Evolutionary conservation across 2,329 filamentous ascomycete genomes (phyloP).

Genomic region (Colletotrichum ledebouriae): DNA sequence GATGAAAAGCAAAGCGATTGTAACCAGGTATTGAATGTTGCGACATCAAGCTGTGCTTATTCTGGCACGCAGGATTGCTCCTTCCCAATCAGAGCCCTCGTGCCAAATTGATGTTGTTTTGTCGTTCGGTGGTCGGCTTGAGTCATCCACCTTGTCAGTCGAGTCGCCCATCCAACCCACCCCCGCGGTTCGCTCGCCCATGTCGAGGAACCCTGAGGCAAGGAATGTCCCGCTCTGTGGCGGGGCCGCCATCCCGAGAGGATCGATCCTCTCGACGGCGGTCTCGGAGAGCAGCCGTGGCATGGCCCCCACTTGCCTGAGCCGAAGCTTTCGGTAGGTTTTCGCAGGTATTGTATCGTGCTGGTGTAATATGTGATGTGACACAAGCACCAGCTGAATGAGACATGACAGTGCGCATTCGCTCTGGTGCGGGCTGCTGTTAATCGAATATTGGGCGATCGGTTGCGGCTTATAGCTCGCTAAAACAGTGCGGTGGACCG

Average conservation of each 20-base stretch:
- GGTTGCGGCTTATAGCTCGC: slow-evolving; percentile 20
- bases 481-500: slow-evolving; percentile 17
- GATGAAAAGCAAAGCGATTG: slow-evolving; percentile 11
- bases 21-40: background rate
- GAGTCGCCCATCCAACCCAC: slow-evolving; percentile 18
- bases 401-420: background rate
- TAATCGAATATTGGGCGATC: background rate
- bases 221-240: slow-evolving; percentile 24
- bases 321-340: slow-evolving; percentile 9
- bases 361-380: background rate
- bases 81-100: slow-evolving; percentile 21
- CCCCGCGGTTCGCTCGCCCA: slow-evolving; percentile 31
- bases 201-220: slow-evolving; percentile 1
- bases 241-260: slow-evolving; percentile 23
- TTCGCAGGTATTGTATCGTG: background rate
- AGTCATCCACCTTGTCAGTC: slow-evolving; percentile 28
- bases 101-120: slow-evolving; percentile 33
- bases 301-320: slow-evolving; percentile 23
- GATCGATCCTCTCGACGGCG: slow-evolving; percentile 21
- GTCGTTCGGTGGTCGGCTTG: slow-evolving; percentile 18
- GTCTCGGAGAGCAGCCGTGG: slow-evolving; percentile 30
- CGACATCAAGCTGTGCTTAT: background rate
- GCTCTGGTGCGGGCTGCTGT: slow-evolving; percentile 3
- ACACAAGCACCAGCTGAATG: background rate
- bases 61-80: background rate